These are phyloP conservation scores for Colletotrichum sp. DNA, from an alignment of 2,329 filamentous ascomycete genomes.

Conservation along the genomic window DNA sequence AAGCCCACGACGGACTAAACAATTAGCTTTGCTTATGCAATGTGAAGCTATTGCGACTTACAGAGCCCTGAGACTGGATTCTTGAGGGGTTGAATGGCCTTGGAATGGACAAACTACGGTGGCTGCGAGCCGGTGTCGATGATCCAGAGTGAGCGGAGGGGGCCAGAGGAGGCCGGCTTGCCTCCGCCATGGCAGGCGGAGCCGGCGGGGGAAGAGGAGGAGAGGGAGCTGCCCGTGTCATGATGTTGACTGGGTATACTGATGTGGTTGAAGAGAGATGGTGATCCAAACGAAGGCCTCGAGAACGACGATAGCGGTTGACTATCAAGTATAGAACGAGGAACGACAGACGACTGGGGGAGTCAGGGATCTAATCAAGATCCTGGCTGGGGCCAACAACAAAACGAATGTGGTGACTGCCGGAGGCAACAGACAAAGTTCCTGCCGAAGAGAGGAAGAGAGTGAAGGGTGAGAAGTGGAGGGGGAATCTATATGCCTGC, in stretches of 20 bases:
- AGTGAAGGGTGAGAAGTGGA: constrained; percentile 14
- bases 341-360: neutral
- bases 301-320: neutral
- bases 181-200: neutral
- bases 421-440: constrained; percentile 18
- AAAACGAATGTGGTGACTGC: constrained; percentile 22
- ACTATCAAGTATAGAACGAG: constrained; percentile 3
- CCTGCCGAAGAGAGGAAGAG: constrained; percentile 8
- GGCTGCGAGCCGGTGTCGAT: constrained; percentile 11
- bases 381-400: constrained; percentile 14
- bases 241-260: neutral
- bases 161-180: neutral
- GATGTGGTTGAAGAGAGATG: neutral
- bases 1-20: constrained; percentile 38
- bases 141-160: neutral
- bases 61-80: constrained; percentile 14
- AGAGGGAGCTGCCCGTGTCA: neutral
- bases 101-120: constrained; percentile 20
- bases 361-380: constrained; percentile 16
- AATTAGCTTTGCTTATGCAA: neutral
- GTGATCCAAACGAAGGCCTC: neutral
- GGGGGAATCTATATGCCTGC: constrained; percentile 14
- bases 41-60: neutral
- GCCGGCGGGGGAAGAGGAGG: neutral
- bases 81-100: constrained; percentile 1